These are phyloP conservation scores for Haplosporangium gracile DNA, from an alignment of 192 early-diverging fungal species.

Conservation along the genomic window DNA sequence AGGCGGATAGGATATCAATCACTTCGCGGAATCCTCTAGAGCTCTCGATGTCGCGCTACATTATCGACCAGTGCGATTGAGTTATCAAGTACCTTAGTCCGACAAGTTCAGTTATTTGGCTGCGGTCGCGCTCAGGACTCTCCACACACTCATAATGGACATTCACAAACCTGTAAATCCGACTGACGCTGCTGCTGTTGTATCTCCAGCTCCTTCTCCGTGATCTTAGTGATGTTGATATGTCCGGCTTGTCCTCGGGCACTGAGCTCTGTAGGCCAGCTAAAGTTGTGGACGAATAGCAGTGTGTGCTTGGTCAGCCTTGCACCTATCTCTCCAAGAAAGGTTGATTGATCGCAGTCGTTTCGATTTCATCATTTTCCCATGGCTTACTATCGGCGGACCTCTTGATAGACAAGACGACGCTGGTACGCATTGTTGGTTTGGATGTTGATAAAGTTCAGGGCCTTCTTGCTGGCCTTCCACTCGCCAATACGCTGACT, in stretches of 20 bases:
- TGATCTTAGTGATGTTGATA: constrained; percentile 32
- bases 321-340: not conserved
- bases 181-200: constrained; percentile 15
- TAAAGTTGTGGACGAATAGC: not conserved
- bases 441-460: constrained; percentile 40
- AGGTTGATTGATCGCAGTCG: not conserved
- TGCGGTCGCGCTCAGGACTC: not conserved
- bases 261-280: constrained; percentile 33
- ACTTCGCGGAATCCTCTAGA: constrained; percentile 70
- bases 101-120: not conserved
- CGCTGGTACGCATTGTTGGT: constrained; percentile 27
- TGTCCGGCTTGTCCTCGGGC: not conserved
- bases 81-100: not conserved
- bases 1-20: constrained; percentile 80
- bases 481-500: constrained; percentile 30
- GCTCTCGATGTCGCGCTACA: constrained; percentile 32
- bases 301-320: not conserved
- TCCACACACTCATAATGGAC: not conserved
- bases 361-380: not conserved
- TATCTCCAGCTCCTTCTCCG: constrained; percentile 5
- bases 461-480: constrained; percentile 7
- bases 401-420: constrained; percentile 36
- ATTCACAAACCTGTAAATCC: constrained; percentile 7
- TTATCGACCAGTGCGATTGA: not conserved
- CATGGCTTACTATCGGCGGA: constrained; percentile 26